Conservation (phyloP, 2,329 filamentous ascomycete genomes). For the Leptographium radiaticola region DNA sequence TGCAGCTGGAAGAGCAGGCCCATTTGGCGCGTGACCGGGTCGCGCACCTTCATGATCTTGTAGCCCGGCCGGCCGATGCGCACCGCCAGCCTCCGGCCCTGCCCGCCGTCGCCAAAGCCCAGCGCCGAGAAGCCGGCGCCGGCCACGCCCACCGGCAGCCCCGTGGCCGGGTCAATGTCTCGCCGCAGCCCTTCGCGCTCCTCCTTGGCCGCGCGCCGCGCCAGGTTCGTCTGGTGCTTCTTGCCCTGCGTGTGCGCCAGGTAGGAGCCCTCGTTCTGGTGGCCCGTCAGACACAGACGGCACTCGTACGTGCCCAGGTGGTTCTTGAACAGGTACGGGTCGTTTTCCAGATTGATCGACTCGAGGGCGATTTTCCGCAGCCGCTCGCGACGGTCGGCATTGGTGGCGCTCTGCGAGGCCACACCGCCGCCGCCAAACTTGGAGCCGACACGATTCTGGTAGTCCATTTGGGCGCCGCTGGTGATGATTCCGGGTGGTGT, state of each 20-base stretch:
- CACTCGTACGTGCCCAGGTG: slow-evolving; percentile 98
- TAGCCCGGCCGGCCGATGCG: slow-evolving; percentile 96
- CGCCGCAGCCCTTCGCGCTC: slow-evolving; percentile 71
- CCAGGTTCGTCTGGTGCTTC: slow-evolving; percentile 98
- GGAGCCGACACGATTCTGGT: slow-evolving; percentile 86
- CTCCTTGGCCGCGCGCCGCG: slow-evolving; percentile 87
- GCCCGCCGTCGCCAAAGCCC: slow-evolving; percentile 29
- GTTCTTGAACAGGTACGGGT: slow-evolving; percentile 99
- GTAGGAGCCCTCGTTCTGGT: slow-evolving; percentile 98
- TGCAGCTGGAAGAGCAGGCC: slow-evolving; percentile 93
- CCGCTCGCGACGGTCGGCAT: slow-evolving; percentile 92
- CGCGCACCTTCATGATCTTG: slow-evolving; percentile 92
- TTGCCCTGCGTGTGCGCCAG: slow-evolving; percentile 96
- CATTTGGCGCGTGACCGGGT: slow-evolving; percentile 76
- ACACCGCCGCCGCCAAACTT: slow-evolving; percentile 98
- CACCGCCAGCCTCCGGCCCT: slow-evolving; percentile 59
- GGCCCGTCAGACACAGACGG: slow-evolving; percentile 88
- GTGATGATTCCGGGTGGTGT: not conserved
- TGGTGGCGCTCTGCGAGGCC: slow-evolving; percentile 83
- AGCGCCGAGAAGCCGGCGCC: slow-evolving; percentile 50
- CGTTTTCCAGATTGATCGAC: slow-evolving; percentile 97
- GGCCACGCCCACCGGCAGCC: slow-evolving; percentile 60
- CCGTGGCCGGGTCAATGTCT: slow-evolving; percentile 54
- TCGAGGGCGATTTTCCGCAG: slow-evolving; percentile 96
- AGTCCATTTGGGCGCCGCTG: slow-evolving; percentile 39